Evolutionary conservation across 1,139 yeast species (phyloP).

Genomic region (Zygosaccharomyces sapae): DNA sequence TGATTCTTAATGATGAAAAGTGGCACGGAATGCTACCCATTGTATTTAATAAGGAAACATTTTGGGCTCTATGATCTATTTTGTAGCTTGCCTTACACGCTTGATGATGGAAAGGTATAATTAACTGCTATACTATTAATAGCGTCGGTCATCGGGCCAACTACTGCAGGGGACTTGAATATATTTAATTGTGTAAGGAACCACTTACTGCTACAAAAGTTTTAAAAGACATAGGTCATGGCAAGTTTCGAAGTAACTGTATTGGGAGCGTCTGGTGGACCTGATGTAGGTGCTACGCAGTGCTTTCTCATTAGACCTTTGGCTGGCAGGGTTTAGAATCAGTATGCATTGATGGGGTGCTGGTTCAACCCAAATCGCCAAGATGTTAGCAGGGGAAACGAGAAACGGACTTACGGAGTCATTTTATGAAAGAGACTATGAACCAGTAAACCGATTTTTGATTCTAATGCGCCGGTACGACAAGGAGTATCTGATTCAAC

Average conservation of each 20-base stretch:
- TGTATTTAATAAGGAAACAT: too few relatives aligned
- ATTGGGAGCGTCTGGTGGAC: constrained; percentile 77
- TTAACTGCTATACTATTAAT: too few relatives aligned
- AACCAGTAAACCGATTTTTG: constrained; percentile 17
- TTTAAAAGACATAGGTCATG: not conserved
- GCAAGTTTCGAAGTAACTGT: constrained; percentile 49
- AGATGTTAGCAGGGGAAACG: constrained; percentile 39
- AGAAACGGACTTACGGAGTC: constrained; percentile 12
- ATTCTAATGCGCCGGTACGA: constrained; percentile 7
- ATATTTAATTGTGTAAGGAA: too few relatives aligned
- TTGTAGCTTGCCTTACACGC: too few relatives aligned
- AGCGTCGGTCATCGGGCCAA: too few relatives aligned
- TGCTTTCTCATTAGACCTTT: constrained; percentile 61
- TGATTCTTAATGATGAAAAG: too few relatives aligned
- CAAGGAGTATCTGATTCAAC: constrained; percentile 15
- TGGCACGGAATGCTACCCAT: too few relatives aligned
- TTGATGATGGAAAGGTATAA: too few relatives aligned
- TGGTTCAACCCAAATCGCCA: constrained; percentile 56
- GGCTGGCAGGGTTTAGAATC: constrained; percentile 40
- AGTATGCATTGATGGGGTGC: constrained; percentile 77
- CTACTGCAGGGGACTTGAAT: too few relatives aligned
- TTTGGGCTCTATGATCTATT: too few relatives aligned
- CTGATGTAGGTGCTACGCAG: constrained; percentile 63
- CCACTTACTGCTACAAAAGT: not conserved
- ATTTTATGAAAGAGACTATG: constrained; percentile 19